A percentile compares a stretch with the other conserved stretches of the same genome.
These are phyloP conservation scores for Medicago lupulina DNA, from an alignment of 306 rosid genomes.

Conservation along the genomic window DNA sequence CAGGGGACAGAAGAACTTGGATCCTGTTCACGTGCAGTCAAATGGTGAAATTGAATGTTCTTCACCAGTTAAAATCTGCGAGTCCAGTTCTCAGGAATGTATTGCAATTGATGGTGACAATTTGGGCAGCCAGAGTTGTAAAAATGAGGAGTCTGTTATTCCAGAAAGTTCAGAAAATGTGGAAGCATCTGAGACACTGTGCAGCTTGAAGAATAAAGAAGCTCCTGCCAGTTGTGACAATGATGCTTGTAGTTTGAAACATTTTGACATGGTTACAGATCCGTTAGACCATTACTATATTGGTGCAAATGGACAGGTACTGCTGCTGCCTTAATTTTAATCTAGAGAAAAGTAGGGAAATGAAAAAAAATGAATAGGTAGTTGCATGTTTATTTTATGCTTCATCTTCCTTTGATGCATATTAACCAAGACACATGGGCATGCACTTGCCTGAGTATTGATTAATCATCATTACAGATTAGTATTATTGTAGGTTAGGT, in stretches of 20 bases:
- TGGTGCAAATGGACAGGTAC: slow-evolving; percentile 87
- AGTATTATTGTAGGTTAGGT: slow-evolving; percentile 29
- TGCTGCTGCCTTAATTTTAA: slow-evolving; percentile 33
- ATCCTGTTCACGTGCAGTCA: slow-evolving; percentile 54
- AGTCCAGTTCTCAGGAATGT: slow-evolving; percentile 62
- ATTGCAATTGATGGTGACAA: slow-evolving; percentile 43
- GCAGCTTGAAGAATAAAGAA: slow-evolving; percentile 59
- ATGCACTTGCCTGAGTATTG: slow-evolving; percentile 20
- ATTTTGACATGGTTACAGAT: slow-evolving; percentile 85
- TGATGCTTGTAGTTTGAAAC: slow-evolving; percentile 70
- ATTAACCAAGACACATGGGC: slow-evolving; percentile 10
- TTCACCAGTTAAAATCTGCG: slow-evolving; percentile 50
- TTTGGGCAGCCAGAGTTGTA: slow-evolving; percentile 45
- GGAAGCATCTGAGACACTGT: slow-evolving; percentile 55
- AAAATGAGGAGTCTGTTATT: slow-evolving; percentile 50
- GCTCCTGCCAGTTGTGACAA: slow-evolving; percentile 49
- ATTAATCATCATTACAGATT: neutral
- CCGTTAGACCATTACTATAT: slow-evolving; percentile 86
- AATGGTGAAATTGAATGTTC: slow-evolving; percentile 53
- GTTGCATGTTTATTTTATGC: slow-evolving; percentile 29
- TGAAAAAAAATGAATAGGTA: slow-evolving; percentile 24
- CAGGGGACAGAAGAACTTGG: slow-evolving; percentile 67
- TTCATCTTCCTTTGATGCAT: slow-evolving; percentile 18
- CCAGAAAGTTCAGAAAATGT: slow-evolving; percentile 50
- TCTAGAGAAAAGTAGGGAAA: slow-evolving; percentile 24